Base-by-base conservation (phyloP, 2,329 filamentous ascomycete genomes). In the Botrytis cinerea region DNA sequence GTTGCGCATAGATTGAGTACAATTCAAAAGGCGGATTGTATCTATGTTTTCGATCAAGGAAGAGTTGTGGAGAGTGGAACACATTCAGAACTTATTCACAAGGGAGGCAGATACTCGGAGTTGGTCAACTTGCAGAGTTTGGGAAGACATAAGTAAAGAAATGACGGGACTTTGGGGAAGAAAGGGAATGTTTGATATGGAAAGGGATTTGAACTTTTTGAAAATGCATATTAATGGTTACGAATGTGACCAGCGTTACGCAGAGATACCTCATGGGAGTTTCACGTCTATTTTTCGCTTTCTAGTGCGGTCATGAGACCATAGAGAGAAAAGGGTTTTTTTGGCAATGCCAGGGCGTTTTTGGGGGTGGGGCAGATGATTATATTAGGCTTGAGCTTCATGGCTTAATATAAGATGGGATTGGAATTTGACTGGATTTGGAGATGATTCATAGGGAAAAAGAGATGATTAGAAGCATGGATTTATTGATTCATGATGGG, bases 31-130 rank as follows among this genome's bases (percentile, higher is more conserved):
- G 95, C 95, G 0, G 95, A 98, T 80, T 85, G 95, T 67, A 98
- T 98, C 78, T 98, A 97, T 77, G 95, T 98, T n/a, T 96, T 98
- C 81, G 95, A 98, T 82, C 91, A 93, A 78, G 96, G 95, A 12
- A 88, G 89, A 74, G 89, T 98, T 61, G 92, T 97, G 1, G 95
- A 98, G 84, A 88, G 89, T 77, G 95, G 95, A 8, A 94, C 90
- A 14, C 95, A 98, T 80, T 79, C 84, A 0, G 92, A 94, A 80
- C 81, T 95, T 78, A 90, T 93, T 87, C 87, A 85, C 77, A 87
- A 86, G 80, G 89, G 90, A 76, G 92, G 92, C 5, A 86, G 92
- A 66, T 96, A 96, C 80, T 90, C 88, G 16, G 93, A 95, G 84
- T 82, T 96, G 76, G 93, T 95, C 66, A 93, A 92, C 77, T 83